Evolutionary conservation across 169 alveolate genomes (phyloP), one percentile per base, ranked within the genome.

Genomic region (Perkinsus marinus): DNA sequence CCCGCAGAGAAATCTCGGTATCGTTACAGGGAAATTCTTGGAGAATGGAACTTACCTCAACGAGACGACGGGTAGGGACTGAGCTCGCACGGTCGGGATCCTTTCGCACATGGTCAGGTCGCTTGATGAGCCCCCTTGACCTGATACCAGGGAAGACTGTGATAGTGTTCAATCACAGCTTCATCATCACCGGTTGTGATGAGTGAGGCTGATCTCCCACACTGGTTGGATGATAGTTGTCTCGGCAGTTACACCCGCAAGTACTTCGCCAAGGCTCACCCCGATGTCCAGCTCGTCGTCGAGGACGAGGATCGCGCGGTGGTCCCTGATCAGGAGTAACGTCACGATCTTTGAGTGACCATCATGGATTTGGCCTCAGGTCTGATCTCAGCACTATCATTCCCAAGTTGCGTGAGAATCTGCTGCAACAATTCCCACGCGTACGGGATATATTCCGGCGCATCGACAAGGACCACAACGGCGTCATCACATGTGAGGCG

Each of bases 21-120:
- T 91, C 91, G 68, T 91, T 0, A 91, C 93, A 68, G 93, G 93
- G 39, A 39, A 46, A 16, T 91, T 91, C 93, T 68, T 91, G 89
- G 93, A 91, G 90, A 89, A 69, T 57, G 91, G 89, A n/a, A 41
- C 89, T 38, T 91, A 91, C 39, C 68, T 91, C 43, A 91, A 91
- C 68, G 91, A 91, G 90, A 39, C 68, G 0, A 90, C 92, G 13
- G 92, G 92, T 57, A 30, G 34, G 79, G 5, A 16, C 5, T 26
- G 26, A 26, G 37, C 79, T 57, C 79, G 79, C 9, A 13, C 7
- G 0, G 5, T 2, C 30, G 37, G 36, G 37, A 57, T 2, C 22
- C 22, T 41, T 41, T 3, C 19, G 46, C 46, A 30, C 22, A 19
- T 26, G 36, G 3, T 57, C 22, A 57, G 79, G 79, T 57, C 79